A percentile compares a stretch with the other conserved stretches of the same genome.
Evolutionary conservation across 345 rosid species (phyloP).

Genomic region (Salix viminalis): DNA sequence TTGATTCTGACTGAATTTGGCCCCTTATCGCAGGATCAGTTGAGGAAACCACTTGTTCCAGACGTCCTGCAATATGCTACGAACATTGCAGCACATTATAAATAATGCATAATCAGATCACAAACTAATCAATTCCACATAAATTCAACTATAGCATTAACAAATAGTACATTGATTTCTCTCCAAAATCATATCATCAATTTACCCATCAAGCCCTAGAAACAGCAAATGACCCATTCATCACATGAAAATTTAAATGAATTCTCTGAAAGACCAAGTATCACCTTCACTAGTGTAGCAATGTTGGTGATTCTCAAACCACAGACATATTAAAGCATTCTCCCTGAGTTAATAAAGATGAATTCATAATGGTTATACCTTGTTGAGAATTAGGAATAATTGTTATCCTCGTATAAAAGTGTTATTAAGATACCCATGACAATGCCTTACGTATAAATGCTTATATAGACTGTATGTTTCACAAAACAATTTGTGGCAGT

Average conservation of each 20-base stretch:
- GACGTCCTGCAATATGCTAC: constrained; percentile 80
- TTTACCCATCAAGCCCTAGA: not conserved
- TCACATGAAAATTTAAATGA: not conserved
- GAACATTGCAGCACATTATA: constrained; percentile 49
- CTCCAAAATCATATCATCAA: not conserved
- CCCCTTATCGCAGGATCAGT: constrained; percentile 52
- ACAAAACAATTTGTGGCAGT: not conserved
- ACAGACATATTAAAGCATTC: not conserved
- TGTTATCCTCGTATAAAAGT: not conserved
- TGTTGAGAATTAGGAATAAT: not conserved
- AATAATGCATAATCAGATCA: constrained; percentile 42
- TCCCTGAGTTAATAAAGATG: not conserved
- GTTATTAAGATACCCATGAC: not conserved
- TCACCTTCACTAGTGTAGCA: not conserved
- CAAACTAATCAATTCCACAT: not conserved
- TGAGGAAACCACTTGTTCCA: constrained; percentile 76
- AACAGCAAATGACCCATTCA: not conserved
- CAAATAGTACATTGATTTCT: not conserved
- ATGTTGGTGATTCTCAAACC: not conserved
- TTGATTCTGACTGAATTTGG: constrained; percentile 74
- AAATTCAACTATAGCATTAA: constrained; percentile 1
- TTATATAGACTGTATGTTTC: not conserved
- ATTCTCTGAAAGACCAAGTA: not conserved
- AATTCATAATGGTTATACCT: not conserved
- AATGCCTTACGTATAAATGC: not conserved